Evolutionary conservation across 352 stramenopile genomes (phyloP), one percentile per base, ranked within the genome.

Genomic region (Phytophthora tubulina): DNA sequence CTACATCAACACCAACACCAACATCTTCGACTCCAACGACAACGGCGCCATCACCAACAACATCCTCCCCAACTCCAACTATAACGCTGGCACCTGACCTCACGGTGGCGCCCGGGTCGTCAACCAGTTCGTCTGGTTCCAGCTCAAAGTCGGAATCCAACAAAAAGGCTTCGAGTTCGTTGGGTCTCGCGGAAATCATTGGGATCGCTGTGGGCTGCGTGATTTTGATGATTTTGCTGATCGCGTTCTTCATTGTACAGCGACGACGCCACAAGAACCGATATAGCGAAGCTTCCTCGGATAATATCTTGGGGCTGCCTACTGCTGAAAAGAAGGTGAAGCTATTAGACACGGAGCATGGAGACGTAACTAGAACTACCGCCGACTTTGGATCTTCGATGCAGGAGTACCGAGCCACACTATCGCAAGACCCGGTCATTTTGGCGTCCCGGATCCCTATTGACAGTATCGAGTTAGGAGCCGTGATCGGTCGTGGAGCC

Each of bases 391-490:
- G 21, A 15, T 75, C 68, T 7, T 72, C 49, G 72, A 75, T 3
- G 55, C 72, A 36, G 78, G 50, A 59, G 6, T 64, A 78, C 51
- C 72, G 70, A 41, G 70, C 33, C 42, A 32, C 70, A 30, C 15
- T 76, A 32, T 77, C 62, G 67, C 74, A 82, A 35, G 74, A 87
- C 39, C 41, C 70, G 6, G 53, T 76, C 13, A 50, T 79, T 27
- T 11, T 67, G 39, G 46, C 59, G 31, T 57, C 59, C 3, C 35
- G 48, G 3, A 52, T 67, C 39, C 49, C 59, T 2, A 58, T 56
- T 8, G 59, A 67, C 1, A 11, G 38, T 9, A 57, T 67, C 30
- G 48, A 52, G 31, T 21, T 67, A 36, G 48, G 48, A 36, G 48
- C 35, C 21, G 30, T 67, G n/a, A 59, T 67, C 52, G 31, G 49